Conservation (phyloP, 1,284 basidiomycete species). For the Neotropicomus parvogracilis region DNA sequence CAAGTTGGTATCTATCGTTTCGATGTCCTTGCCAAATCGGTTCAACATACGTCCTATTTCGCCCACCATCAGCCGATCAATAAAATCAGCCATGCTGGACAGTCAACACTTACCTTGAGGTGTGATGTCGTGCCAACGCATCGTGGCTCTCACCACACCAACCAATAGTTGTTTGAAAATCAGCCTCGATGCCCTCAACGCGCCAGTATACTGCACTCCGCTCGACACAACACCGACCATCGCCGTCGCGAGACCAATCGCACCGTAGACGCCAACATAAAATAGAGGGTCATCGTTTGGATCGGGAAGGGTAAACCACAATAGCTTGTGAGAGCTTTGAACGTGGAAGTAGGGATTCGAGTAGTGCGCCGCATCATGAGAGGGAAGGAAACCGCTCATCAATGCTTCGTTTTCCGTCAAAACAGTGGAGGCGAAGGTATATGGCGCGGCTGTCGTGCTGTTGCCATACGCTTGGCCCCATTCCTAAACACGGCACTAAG, state of each 20-base stretch:
- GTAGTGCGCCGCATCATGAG: slow-evolving; percentile 16
- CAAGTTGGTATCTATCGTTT: slow-evolving; percentile 45
- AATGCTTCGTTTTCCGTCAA: slow-evolving; percentile 33
- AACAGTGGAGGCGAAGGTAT: slow-evolving; percentile 22
- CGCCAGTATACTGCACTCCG: slow-evolving; percentile 46
- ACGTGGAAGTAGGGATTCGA: slow-evolving; percentile 17
- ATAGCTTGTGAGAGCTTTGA: slow-evolving; percentile 3
- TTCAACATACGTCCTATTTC: slow-evolving; percentile 48
- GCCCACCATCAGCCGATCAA: background rate
- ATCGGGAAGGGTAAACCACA: slow-evolving; percentile 37
- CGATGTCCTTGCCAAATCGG: slow-evolving; percentile 51
- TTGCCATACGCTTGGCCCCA: slow-evolving; percentile 47
- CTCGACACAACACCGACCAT: slow-evolving; percentile 36
- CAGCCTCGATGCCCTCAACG: slow-evolving; percentile 44
- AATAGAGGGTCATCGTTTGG: slow-evolving; percentile 48
- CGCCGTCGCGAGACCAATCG: slow-evolving; percentile 40
- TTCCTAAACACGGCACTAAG: slow-evolving; percentile 26
- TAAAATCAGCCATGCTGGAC: background rate
- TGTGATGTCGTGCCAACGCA: slow-evolving; percentile 51
- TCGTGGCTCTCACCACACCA: slow-evolving; percentile 47
- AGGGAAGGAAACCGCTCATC: slow-evolving; percentile 26
- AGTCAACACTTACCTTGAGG: slow-evolving; percentile 37
- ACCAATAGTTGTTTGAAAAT: slow-evolving; percentile 44
- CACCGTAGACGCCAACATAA: slow-evolving; percentile 47
- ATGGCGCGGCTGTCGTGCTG: slow-evolving; percentile 12